These are phyloP conservation scores for Fusarium nodosum DNA, from an alignment of 2,329 filamentous ascomycete species.

Conservation along the genomic window DNA sequence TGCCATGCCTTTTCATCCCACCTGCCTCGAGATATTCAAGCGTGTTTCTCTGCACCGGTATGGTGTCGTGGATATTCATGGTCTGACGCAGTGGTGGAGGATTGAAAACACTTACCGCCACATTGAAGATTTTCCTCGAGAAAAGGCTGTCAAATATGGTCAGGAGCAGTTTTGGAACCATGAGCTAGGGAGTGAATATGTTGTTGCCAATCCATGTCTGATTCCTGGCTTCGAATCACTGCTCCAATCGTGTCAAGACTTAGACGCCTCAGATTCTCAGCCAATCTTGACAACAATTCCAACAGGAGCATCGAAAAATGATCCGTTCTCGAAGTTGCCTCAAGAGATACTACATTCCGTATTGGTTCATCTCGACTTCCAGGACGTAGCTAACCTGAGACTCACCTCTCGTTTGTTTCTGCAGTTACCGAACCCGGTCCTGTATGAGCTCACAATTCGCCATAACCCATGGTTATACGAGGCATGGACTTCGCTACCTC, in stretches of 20 bases:
- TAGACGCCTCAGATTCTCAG: accelerated
- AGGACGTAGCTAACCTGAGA: conserved; percentile 27
- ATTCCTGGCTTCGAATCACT: conserved; percentile 25
- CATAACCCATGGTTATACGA: conserved; percentile 39
- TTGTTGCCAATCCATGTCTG: conserved; percentile 44
- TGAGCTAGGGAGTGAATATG: conserved; percentile 23
- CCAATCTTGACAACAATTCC: accelerated
- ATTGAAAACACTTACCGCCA: conserved; percentile 2
- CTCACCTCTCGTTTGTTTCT: conserved; percentile 28
- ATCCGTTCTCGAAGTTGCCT: conserved; percentile 26
- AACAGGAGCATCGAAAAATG: accelerated
- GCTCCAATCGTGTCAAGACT: not conserved
- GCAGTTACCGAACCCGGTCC: conserved; percentile 11
- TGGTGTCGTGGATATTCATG: conserved; percentile 38
- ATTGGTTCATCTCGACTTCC: conserved; percentile 16
- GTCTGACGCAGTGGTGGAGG: conserved; percentile 35
- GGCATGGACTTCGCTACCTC: conserved; percentile 26
- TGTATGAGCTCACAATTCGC: conserved; percentile 19
- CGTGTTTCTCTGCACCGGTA: conserved; percentile 38
- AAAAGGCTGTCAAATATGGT: conserved; percentile 1
- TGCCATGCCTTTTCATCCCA: conserved; percentile 49
- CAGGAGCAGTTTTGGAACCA: conserved; percentile 34
- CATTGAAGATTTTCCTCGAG: conserved; percentile 19
- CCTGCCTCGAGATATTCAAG: conserved; percentile 51
- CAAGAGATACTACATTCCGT: conserved; percentile 31